Evolutionary conservation across 495 filamentous ascomycete genomes (phyloP), one percentile per base, ranked within the genome.

Genomic region (Barbatosphaeria neglecta): DNA sequence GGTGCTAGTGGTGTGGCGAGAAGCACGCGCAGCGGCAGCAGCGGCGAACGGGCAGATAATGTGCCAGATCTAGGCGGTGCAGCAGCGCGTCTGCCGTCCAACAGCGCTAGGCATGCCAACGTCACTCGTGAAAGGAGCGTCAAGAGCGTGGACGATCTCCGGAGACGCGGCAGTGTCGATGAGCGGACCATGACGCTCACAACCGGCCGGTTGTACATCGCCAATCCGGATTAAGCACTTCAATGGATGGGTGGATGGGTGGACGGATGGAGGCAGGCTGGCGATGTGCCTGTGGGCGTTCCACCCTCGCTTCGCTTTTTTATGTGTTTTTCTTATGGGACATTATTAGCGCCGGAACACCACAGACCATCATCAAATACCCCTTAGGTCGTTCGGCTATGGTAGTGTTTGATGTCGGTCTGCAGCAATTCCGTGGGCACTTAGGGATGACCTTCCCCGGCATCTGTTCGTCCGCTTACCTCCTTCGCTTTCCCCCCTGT

Each of bases 131-230:
- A 80, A 51, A 74, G 84, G 57, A 83, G 84, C 53, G 75, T 78
- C 43, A 83, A 82, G 61, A 83, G 73, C 46, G 70, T 76, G 1
- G 87, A 89, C 10, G 88, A 94, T 28, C 66, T 94, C 28, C 73
- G 77, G 57, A 79, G 90, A 47, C 74, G 87, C 52, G 92, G 90
- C 9, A 97, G 92, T 61, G 88, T 98, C 43, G 93, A 98, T 61
- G 92, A 97, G 63, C 76, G 86, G 57, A 86, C 86, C 19, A 88
- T 95, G 81, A 88, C 86, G 25, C 79, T 83, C 37, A 85, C 81
- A 17, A 59, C 74, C 3, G 86, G 82, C 17, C 77, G 89, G 45
- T 67, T 98, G 46, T 96, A 87, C 54, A 90, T 98, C 56, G 93
- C 93, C 17, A 98, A 98, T 63, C 92, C 92, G 19, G 92, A 98